phyloP scores from a whole-genome alignment of 1,139 yeast species.

The Suhomyces atakaporum region DNA sequence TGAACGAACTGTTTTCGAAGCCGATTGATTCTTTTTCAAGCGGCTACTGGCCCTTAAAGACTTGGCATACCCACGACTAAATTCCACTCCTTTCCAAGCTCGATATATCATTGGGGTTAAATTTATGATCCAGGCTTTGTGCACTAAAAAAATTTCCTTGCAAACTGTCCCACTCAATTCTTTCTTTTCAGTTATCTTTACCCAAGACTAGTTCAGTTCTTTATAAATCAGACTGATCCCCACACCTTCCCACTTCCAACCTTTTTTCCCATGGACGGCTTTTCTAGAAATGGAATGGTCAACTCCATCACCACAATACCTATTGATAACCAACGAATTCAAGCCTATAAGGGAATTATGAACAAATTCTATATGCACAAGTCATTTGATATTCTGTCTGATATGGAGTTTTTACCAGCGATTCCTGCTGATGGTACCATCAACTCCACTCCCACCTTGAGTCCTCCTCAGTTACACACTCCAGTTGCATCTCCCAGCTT shows the following conservation, averaged over 20 bases:
- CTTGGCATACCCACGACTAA: constrained; percentile 3
- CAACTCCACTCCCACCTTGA: constrained; percentile 3
- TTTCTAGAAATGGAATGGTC: background rate
- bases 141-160: constrained; percentile 1
- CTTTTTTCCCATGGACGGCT: background rate
- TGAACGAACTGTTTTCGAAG: constrained; percentile 1
- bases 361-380: constrained; percentile 62
- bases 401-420: constrained; percentile 67
- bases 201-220: no score
- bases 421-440: constrained; percentile 22
- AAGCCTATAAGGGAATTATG: constrained; percentile 32
- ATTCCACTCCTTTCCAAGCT: background rate
- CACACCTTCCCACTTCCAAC: background rate
- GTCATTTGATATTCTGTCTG: constrained; percentile 71
- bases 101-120: background rate
- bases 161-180: no score
- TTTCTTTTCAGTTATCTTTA: background rate
- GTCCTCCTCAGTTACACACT: constrained; percentile 8
- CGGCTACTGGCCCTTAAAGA: constrained; percentile 5
- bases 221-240: no score
- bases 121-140: background rate
- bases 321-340: constrained; percentile 20
- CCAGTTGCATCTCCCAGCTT: constrained; percentile 15
- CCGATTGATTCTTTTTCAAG: constrained; percentile 2
- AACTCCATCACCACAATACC: constrained; percentile 1